Evolutionary conservation across 139 green algal species (phyloP).

Genomic region (Chlorella sp.): DNA sequence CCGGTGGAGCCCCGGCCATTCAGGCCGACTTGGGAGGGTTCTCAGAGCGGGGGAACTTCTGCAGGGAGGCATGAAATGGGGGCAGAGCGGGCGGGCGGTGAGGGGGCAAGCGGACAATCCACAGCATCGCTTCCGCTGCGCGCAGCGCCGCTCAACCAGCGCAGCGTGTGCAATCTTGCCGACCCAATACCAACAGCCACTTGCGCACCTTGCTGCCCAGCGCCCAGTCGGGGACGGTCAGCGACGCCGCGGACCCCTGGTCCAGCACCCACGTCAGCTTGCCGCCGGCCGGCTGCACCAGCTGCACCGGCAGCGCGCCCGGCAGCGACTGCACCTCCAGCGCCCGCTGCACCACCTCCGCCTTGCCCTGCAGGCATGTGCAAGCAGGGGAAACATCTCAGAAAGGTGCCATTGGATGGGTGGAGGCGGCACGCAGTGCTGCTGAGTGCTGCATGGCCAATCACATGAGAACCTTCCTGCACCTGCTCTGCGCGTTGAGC

Average conservation of each 20-base stretch:
- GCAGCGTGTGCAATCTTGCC: too few relatives aligned
- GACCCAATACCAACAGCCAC: too few relatives aligned
- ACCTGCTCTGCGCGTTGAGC: too few relatives aligned
- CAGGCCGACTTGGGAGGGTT: slow-evolving; percentile 30
- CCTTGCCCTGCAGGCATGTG: slow-evolving; percentile 62
- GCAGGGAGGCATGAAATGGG: too few relatives aligned
- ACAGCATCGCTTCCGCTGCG: too few relatives aligned
- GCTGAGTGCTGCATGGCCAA: too few relatives aligned
- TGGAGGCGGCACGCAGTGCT: too few relatives aligned
- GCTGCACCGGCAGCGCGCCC: slow-evolving; percentile 88
- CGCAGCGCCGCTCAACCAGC: too few relatives aligned
- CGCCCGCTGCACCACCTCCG: slow-evolving; percentile 87
- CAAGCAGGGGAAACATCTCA: neutral
- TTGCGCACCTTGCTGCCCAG: slow-evolving; percentile 53
- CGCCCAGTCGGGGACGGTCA: slow-evolving; percentile 76
- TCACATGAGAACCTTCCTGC: too few relatives aligned
- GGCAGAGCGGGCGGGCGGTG: too few relatives aligned
- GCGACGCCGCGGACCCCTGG: slow-evolving; percentile 55
- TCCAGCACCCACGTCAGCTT: slow-evolving; percentile 69
- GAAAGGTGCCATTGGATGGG: too few relatives aligned
- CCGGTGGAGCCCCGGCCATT: slow-evolving; percentile 6
- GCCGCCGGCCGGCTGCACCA: slow-evolving; percentile 77
- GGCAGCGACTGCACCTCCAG: slow-evolving; percentile 92
- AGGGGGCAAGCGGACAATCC: too few relatives aligned
- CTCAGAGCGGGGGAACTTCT: slow-evolving; percentile 67